Evolutionary conservation across 495 filamentous ascomycete species (phyloP).

Genomic region (Aspergillus nidulans): DNA sequence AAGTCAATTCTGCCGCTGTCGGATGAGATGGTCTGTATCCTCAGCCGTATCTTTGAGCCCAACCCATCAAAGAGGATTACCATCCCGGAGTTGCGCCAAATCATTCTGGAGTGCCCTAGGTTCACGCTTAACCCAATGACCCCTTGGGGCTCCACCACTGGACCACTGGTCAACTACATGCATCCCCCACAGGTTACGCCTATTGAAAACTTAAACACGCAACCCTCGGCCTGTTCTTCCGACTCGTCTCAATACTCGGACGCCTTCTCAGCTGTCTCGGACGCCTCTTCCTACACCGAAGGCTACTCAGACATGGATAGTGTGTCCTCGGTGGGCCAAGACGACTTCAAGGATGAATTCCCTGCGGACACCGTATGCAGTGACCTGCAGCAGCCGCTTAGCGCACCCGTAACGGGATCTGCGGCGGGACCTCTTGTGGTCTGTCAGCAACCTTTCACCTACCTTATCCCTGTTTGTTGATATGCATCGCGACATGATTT

Average conservation of each 20-base stretch:
- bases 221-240: slow-evolving; percentile 36
- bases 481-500: slow-evolving; percentile 13
- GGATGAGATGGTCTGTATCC: slow-evolving; percentile 80
- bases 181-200: slow-evolving; percentile 25
- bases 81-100: slow-evolving; percentile 71
- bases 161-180: slow-evolving; percentile 25
- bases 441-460: slow-evolving; percentile 22
- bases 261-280: slow-evolving; percentile 41
- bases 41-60: slow-evolving; percentile 84
- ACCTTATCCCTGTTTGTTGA: slow-evolving; percentile 27
- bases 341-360: slow-evolving; percentile 35
- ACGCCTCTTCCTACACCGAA: slow-evolving; percentile 40
- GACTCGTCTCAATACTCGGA: slow-evolving; percentile 41
- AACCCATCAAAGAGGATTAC: slow-evolving; percentile 82
- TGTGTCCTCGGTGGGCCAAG: slow-evolving; percentile 35
- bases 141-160: slow-evolving; percentile 29
- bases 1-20: slow-evolving; percentile 91
- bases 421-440: slow-evolving; percentile 19
- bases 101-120: slow-evolving; percentile 70
- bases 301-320: slow-evolving; percentile 39
- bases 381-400: slow-evolving; percentile 16
- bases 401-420: not conserved
- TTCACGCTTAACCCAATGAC: slow-evolving; percentile 57
- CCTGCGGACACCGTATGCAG: slow-evolving; percentile 25
- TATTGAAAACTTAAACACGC: slow-evolving; percentile 34